Evolutionary conservation across 306 rosid species (phyloP).

Genomic region (Rubus idaeus): DNA sequence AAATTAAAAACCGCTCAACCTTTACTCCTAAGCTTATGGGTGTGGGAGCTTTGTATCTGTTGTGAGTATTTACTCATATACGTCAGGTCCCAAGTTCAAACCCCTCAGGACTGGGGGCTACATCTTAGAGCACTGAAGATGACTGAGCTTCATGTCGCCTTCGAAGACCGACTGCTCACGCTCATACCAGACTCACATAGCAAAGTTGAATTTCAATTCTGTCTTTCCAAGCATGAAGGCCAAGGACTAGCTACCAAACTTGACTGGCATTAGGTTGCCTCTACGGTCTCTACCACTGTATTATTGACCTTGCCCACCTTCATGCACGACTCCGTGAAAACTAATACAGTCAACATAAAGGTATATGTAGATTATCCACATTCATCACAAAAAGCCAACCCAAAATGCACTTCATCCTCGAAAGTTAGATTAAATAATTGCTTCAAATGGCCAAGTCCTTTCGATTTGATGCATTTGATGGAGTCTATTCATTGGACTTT

Average conservation of each 20-base stretch:
- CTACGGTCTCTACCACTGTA: not conserved
- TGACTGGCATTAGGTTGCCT: not conserved
- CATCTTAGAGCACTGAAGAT: not conserved
- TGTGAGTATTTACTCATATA: not conserved
- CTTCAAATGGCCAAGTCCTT: constrained; percentile 4
- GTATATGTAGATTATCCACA: not conserved
- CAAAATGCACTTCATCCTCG: not conserved
- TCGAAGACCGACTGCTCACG: not conserved
- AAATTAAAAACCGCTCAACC: not conserved
- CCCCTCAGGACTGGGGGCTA: not conserved
- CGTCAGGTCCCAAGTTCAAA: not conserved
- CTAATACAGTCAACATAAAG: not conserved
- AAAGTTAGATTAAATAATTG: not conserved
- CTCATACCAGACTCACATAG: not conserved
- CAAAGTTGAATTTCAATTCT: not conserved
- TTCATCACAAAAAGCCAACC: constrained; percentile 1
- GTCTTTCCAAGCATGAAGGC: not conserved
- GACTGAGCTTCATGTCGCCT: not conserved
- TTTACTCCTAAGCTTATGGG: not conserved
- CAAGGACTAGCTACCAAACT: not conserved
- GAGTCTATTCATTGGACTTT: constrained; percentile 10
- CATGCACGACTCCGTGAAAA: not conserved
- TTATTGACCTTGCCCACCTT: not conserved
- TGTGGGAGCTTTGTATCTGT: not conserved
- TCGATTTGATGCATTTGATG: not conserved